Percentiles rank a stretch among this genome's conserved stretches.
phyloP scores from a whole-genome alignment of 2,329 filamentous ascomycete genomes.

The Paraconiothyrium sp. region DNA sequence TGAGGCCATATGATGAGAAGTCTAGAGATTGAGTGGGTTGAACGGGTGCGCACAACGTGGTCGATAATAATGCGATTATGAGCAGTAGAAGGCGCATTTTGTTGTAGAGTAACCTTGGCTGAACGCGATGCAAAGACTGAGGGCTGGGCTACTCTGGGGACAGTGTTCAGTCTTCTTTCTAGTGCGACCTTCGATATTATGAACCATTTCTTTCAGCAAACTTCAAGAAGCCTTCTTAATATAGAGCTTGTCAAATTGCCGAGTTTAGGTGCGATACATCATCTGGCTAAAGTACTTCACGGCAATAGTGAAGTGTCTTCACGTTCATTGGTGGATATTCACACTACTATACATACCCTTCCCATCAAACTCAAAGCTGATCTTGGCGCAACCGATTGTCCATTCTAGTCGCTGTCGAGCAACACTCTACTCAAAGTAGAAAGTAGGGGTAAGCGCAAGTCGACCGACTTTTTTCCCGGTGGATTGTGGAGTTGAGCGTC shows the following conservation, averaged over 20 bases:
- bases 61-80: constrained; percentile 25
- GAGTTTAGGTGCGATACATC: neutral
- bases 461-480: too few relatives aligned
- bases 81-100: constrained; percentile 29
- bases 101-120: neutral
- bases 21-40: constrained; percentile 27
- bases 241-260: neutral
- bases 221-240: neutral
- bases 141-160: too few relatives aligned
- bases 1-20: constrained; percentile 29
- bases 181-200: neutral
- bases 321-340: constrained; percentile 13
- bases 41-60: constrained; percentile 24
- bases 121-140: neutral
- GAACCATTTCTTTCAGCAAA: neutral
- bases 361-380: neutral
- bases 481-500: too few relatives aligned
- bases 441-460: neutral
- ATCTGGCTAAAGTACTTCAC: constrained; percentile 17
- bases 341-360: constrained; percentile 2
- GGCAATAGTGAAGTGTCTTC: constrained; percentile 9
- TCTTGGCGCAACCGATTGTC: neutral
- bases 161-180: neutral
- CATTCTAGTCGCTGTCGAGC: neutral
- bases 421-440: neutral